Base-by-base conservation (phyloP, 352 stramenopile species). In the Thalassiosira livingstoniorum region DNA sequence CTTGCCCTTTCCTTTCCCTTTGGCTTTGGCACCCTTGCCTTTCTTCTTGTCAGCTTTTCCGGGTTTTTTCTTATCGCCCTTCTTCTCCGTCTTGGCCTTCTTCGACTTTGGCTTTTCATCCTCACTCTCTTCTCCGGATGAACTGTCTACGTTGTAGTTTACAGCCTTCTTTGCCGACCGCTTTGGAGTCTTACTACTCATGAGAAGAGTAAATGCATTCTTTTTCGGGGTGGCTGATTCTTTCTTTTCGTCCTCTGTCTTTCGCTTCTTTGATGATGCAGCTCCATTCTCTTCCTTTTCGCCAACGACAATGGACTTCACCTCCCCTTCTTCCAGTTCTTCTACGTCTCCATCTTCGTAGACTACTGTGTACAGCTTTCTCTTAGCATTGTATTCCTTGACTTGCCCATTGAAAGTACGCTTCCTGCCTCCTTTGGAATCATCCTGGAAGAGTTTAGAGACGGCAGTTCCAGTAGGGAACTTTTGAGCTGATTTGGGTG, bases 301-400 rank as follows among this genome's bases (percentile, higher is more conserved):
- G 42, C 18, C 21, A 27, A 37, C 2, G n/a, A 72, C 7, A 61
- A 62, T 37, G 21, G 34, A 3, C 25, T 34, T 25, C 10, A 76
- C 37, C 25, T 76, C 68, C 7, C 25, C 55, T 27, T 76, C 54
- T 21, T 25, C 47, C 39, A 78, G 23, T 31, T 78, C 70, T 37
- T 78, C 70, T n/a, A 31, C 32, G 55, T 78, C 70, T 35, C 32
- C 45, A 55, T 78, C 70, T 42, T 72, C 70, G 32, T 78, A 78
- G 10, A 35, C 21, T 11, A 78, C 34, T 23, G 63, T 65, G 60
- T 78, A 78, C 25, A 64, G 35, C n/a, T 54, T 34, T 23, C 32
- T 58, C 62, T 62, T 78, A 21, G 31, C 58, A 39, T 78, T 45
- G 34, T 55, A 78, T 11, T 34, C 15, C 23, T 13, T 32, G 21